Conservation (phyloP, 306 rosid species). For the Urtica urens region DNA sequence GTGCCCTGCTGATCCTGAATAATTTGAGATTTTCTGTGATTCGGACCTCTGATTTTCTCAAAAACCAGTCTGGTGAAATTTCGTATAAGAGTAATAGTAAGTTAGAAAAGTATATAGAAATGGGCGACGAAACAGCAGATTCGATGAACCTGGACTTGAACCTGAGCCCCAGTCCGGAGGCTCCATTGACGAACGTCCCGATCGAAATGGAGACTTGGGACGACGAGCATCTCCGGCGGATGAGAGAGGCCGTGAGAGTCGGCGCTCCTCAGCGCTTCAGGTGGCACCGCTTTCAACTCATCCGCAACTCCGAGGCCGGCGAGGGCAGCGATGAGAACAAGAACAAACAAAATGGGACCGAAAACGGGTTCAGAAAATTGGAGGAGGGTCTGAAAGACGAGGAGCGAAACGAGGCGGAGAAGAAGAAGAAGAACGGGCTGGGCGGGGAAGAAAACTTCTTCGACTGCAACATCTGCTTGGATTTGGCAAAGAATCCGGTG, state of each 20-base stretch:
- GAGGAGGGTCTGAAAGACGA: conserved; percentile 53
- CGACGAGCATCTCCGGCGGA: conserved; percentile 37
- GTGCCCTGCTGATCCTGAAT: background rate
- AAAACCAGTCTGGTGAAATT: conserved; percentile 25
- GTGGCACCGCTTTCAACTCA: conserved; percentile 29
- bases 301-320: conserved; percentile 44
- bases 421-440: conserved; percentile 47
- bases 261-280: conserved; percentile 54
- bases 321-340: conserved; percentile 62
- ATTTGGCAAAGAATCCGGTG: conserved; percentile 80
- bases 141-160: conserved; percentile 96
- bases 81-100: conserved; percentile 16
- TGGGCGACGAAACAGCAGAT: conserved; percentile 75
- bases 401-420: conserved; percentile 44
- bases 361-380: conserved; percentile 34
- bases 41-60: conserved; percentile 1
- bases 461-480: conserved; percentile 93
- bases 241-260: conserved; percentile 42
- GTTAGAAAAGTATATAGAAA: conserved; percentile 26
- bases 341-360: conserved; percentile 54
- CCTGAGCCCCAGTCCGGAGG: conserved; percentile 79
- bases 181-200: conserved; percentile 20
- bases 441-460: conserved; percentile 89
- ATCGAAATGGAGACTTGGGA: conserved; percentile 51
- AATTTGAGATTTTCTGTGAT: conserved; percentile 7